Evolutionary conservation across 805 yeast species (phyloP).

Genomic region (Zygotorulaspora chibaensis): DNA sequence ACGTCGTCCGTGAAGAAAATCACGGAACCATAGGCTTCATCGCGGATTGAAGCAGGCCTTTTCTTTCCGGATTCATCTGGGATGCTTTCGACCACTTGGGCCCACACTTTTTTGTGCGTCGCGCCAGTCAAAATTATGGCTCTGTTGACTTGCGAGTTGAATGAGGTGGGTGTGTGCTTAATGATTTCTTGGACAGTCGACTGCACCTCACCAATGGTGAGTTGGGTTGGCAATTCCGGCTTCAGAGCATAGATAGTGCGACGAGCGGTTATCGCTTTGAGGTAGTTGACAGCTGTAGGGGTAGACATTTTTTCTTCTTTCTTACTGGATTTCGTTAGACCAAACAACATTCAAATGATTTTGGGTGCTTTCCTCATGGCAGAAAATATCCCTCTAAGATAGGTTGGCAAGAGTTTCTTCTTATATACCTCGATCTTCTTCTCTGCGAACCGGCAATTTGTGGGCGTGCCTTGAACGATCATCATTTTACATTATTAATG

Average conservation of each 20-base stretch:
- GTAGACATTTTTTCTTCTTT: background rate
- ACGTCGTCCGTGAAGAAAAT: conserved; percentile 45
- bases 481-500: background rate
- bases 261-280: conserved; percentile 39
- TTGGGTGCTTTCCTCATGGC: too few relatives aligned
- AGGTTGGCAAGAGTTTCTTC: too few relatives aligned
- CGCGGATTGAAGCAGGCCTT: conserved; percentile 42
- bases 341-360: too few relatives aligned
- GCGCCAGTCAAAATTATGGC: conserved; percentile 46
- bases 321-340: background rate
- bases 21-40: conserved; percentile 47
- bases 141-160: conserved; percentile 49
- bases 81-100: conserved; percentile 37
- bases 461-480: too few relatives aligned
- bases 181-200: conserved; percentile 41
- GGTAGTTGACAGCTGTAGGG: conserved; percentile 11
- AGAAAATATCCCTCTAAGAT: too few relatives aligned
- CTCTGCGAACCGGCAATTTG: too few relatives aligned
- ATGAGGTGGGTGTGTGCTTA: conserved; percentile 47
- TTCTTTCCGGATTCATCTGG: conserved; percentile 38
- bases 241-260: conserved; percentile 46
- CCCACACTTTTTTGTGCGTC: conserved; percentile 46
- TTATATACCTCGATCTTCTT: too few relatives aligned
- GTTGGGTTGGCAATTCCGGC: conserved; percentile 42
- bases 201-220: conserved; percentile 40